Conservation (phyloP, 805 yeast genomes). For the Scheffersomyces coipomensis region DNA sequence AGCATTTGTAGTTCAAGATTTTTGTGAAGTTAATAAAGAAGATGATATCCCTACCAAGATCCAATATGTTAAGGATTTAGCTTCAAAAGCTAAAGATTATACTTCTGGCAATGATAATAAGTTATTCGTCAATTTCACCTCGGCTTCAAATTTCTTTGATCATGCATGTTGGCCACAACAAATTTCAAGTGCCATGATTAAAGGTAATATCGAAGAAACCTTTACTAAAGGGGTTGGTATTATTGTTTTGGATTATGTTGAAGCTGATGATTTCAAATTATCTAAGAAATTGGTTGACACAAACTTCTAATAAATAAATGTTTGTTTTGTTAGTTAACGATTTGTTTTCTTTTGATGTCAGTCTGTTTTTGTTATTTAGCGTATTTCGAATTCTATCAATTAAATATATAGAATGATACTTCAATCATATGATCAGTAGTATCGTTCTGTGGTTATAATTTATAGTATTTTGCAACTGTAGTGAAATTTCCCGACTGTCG, state of each 20-base stretch:
- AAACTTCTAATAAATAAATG: conserved; percentile 29
- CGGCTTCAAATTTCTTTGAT: conserved; percentile 72
- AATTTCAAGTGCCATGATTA: conserved; percentile 52
- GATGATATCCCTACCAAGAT: conserved; percentile 58
- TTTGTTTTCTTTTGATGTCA: too few relatives aligned
- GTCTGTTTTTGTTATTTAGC: too few relatives aligned
- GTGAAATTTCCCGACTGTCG: too few relatives aligned
- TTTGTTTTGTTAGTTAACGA: too few relatives aligned
- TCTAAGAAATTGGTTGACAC: conserved; percentile 50
- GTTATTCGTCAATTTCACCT: conserved; percentile 68
- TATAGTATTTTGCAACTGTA: too few relatives aligned
- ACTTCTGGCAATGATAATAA: conserved; percentile 47
- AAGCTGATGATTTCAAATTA: conserved; percentile 58
- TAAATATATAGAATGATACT: too few relatives aligned
- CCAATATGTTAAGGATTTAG: conserved; percentile 53
- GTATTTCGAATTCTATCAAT: too few relatives aligned
- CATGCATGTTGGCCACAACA: conserved; percentile 72
- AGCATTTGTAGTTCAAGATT: conserved; percentile 65
- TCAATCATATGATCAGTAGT: too few relatives aligned
- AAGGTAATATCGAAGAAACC: conserved; percentile 42
- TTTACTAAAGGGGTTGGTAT: conserved; percentile 62
- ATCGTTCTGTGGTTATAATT: too few relatives aligned
- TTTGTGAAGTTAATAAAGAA: conserved; percentile 56
- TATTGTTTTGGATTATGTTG: conserved; percentile 67
- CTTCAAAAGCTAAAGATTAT: conserved; percentile 52